Conservation (phyloP, 352 stramenopile genomes). For the Pythium biforme region DNA sequence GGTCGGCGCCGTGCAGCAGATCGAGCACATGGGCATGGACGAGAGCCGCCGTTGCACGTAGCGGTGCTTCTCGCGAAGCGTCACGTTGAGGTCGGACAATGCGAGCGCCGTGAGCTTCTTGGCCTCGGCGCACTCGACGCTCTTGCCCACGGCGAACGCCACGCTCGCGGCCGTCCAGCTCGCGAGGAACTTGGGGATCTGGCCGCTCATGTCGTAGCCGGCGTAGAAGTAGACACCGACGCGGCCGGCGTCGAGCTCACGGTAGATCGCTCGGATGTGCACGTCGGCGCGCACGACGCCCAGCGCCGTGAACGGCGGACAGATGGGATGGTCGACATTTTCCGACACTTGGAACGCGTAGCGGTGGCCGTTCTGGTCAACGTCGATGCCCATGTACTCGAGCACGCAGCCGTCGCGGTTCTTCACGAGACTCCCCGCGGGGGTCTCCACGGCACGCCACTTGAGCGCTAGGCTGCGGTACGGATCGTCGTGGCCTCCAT, state of each 20-base stretch:
- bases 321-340: slow-evolving; percentile 33
- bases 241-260: slow-evolving; percentile 19
- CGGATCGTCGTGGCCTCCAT: slow-evolving; percentile 26
- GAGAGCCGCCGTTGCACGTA: background rate
- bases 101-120: slow-evolving; percentile 28
- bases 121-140: slow-evolving; percentile 27
- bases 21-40: slow-evolving; percentile 6
- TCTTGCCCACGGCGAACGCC: slow-evolving; percentile 27
- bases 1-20: slow-evolving; percentile 3
- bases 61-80: background rate
- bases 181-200: slow-evolving; percentile 20
- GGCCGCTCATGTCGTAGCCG: slow-evolving; percentile 25
- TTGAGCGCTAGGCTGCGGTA: slow-evolving; percentile 22
- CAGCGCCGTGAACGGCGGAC: slow-evolving; percentile 1
- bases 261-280: slow-evolving; percentile 16
- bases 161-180: slow-evolving; percentile 23
- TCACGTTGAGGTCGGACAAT: background rate
- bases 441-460: slow-evolving; percentile 17
- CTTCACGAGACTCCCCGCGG: slow-evolving; percentile 17
- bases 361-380: slow-evolving; percentile 33
- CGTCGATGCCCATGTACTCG: slow-evolving; percentile 40
- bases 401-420: slow-evolving; percentile 46
- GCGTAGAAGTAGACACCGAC: slow-evolving; percentile 33
- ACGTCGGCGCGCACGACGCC: slow-evolving; percentile 16
- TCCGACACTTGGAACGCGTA: slow-evolving; percentile 40